phyloP scores from a whole-genome alignment of 352 stramenopile species.

The Pythium monospermum region DNA sequence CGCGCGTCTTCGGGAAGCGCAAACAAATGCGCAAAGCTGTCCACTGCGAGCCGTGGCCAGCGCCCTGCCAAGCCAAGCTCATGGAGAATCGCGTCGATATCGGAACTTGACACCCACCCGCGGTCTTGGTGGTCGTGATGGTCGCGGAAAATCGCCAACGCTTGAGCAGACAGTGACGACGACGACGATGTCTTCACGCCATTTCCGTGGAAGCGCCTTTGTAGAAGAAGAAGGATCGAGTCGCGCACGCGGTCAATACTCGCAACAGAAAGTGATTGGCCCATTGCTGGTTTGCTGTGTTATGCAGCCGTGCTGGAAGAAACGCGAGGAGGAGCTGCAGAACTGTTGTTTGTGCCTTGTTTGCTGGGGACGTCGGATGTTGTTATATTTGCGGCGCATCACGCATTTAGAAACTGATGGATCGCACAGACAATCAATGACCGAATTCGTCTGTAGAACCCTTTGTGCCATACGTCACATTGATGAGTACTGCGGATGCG shows the following conservation, averaged over 20 bases:
- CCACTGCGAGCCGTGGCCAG: conserved; percentile 7
- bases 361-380: too few relatives aligned
- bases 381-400: too few relatives aligned
- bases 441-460: too few relatives aligned
- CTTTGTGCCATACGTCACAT: too few relatives aligned
- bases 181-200: too few relatives aligned
- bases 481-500: too few relatives aligned
- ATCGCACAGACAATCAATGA: too few relatives aligned
- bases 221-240: conserved; percentile 12
- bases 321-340: too few relatives aligned
- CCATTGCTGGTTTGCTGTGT: conserved; percentile 11
- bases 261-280: conserved; percentile 7
- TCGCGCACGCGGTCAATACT: conserved; percentile 13
- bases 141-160: conserved; percentile 4
- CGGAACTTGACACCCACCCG: conserved; percentile 9
- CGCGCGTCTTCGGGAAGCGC: neutral
- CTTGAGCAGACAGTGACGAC: conserved; percentile 1
- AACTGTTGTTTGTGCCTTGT: too few relatives aligned
- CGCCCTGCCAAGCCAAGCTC: conserved; percentile 4
- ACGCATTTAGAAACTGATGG: too few relatives aligned
- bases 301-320: too few relatives aligned
- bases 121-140: neutral
- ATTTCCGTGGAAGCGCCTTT: neutral
- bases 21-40: conserved; percentile 11
- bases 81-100: conserved; percentile 1